phyloP scores from a whole-genome alignment of 805 yeast genomes.

The Wickerhamiella vanderwaltii region DNA sequence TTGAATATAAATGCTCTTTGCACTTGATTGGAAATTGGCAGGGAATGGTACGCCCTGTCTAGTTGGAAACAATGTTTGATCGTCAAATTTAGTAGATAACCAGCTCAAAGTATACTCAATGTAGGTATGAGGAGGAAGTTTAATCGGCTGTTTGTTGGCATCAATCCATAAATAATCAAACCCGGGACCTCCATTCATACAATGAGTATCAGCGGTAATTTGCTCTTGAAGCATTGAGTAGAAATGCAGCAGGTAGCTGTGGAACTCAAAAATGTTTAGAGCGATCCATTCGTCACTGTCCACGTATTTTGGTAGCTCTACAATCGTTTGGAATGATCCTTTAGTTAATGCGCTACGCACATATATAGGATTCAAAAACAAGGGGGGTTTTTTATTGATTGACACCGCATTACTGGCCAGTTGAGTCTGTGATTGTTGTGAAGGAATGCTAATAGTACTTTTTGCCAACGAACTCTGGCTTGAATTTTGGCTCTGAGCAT shows the following conservation, averaged over 20 bases:
- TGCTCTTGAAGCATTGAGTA: constrained; percentile 86
- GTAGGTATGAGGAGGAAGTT: constrained; percentile 84
- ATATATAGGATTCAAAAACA: constrained; percentile 84
- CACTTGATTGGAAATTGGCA: constrained; percentile 64
- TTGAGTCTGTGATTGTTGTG: neutral
- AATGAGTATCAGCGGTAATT: constrained; percentile 75
- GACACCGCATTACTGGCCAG: neutral
- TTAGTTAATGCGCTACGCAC: constrained; percentile 89
- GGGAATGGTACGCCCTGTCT: constrained; percentile 83
- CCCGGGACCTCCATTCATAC: constrained; percentile 92
- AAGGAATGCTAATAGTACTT: constrained; percentile 1
- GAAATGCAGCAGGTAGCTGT: constrained; percentile 73
- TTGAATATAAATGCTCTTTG: constrained; percentile 78
- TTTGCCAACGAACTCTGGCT: constrained; percentile 10
- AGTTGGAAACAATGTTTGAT: constrained; percentile 84
- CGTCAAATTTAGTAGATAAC: constrained; percentile 79
- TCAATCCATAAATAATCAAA: constrained; percentile 89
- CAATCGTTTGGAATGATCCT: constrained; percentile 93
- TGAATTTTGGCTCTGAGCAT: constrained; percentile 11
- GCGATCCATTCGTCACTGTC: constrained; percentile 96
- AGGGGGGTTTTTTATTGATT: constrained; percentile 30
- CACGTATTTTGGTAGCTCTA: constrained; percentile 87
- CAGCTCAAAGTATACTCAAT: constrained; percentile 85
- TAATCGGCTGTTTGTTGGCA: constrained; percentile 62
- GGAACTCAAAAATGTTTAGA: constrained; percentile 78